A percentile compares a stretch with the other conserved stretches of the same genome.
These are phyloP conservation scores for Tulasnella calospora DNA, from an alignment of 768 basidiomycete genomes.

Conservation along the genomic window DNA sequence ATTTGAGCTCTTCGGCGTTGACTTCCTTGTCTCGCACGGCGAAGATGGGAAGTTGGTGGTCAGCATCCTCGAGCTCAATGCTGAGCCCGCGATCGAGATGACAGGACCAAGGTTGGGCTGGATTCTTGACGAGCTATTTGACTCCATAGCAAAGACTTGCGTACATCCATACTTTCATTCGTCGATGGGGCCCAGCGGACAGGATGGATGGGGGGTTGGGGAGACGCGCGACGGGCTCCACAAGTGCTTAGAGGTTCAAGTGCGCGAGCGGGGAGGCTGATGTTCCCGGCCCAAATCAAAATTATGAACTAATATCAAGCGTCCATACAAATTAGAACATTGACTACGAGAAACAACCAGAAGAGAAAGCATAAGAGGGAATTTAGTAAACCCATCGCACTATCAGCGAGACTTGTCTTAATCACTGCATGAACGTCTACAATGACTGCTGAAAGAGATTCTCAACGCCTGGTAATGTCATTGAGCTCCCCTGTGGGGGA, in stretches of 20 bases:
- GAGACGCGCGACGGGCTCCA: constrained; percentile 51
- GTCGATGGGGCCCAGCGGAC: neutral
- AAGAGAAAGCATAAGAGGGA: neutral
- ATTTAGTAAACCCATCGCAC: neutral
- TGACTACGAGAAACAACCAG: neutral
- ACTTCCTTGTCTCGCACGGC: constrained; percentile 68
- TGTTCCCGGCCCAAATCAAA: neutral
- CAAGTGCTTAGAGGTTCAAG: constrained; percentile 61
- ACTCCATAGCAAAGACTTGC: constrained; percentile 59
- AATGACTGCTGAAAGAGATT: neutral
- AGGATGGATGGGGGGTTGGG: constrained; percentile 46
- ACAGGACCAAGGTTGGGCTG: constrained; percentile 78
- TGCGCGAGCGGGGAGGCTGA: constrained; percentile 34
- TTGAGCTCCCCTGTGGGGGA: neutral
- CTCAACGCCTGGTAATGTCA: neutral
- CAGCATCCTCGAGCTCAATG: constrained; percentile 84
- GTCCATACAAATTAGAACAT: neutral
- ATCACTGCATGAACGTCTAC: neutral
- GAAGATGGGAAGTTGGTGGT: constrained; percentile 45
- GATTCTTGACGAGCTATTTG: constrained; percentile 77
- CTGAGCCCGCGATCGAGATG: constrained; percentile 92
- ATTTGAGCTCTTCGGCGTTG: constrained; percentile 93
- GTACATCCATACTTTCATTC: constrained; percentile 59
- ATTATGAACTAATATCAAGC: neutral
- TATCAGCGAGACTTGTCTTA: neutral